Conservation (phyloP, 1,139 yeast genomes). For the Lodderomyces theae region DNA sequence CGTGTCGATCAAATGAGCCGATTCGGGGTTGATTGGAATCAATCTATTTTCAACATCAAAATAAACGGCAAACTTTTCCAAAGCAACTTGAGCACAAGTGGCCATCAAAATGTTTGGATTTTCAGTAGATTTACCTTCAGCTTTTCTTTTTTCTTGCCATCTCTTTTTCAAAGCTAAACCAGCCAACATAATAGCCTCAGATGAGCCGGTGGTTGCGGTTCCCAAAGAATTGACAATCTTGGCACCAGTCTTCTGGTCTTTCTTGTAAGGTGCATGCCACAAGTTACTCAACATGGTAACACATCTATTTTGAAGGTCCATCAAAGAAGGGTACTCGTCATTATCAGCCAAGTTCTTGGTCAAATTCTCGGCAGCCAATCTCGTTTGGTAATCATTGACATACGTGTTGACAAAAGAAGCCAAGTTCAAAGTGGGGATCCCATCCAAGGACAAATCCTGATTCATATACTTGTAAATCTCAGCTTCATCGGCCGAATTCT, state of each 20-base stretch:
- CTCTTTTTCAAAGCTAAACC: conserved; percentile 88
- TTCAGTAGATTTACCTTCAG: conserved; percentile 54
- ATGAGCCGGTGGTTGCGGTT: conserved; percentile 90
- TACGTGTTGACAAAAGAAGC: conserved; percentile 88
- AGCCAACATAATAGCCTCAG: conserved; percentile 91
- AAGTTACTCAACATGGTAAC: conserved; percentile 72
- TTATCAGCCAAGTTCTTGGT: conserved; percentile 89
- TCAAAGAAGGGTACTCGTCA: conserved; percentile 87
- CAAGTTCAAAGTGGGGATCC: conserved; percentile 76
- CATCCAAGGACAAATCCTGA: conserved; percentile 78
- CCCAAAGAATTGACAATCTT: conserved; percentile 57
- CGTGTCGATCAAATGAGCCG: conserved; percentile 65
- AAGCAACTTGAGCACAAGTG: conserved; percentile 90
- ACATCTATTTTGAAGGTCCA: conserved; percentile 79
- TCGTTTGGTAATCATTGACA: conserved; percentile 42
- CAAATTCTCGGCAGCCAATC: conserved; percentile 63
- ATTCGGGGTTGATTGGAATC: conserved; percentile 58
- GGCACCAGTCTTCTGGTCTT: conserved; percentile 27
- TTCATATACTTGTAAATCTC: conserved; percentile 62
- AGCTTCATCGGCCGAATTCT: conserved; percentile 48
- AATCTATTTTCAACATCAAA: conserved; percentile 87
- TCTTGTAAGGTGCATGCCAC: conserved; percentile 69
- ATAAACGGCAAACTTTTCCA: conserved; percentile 90
- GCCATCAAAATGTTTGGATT: conserved; percentile 92
- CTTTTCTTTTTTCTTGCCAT: conserved; percentile 72